Evolutionary conservation across 345 rosid species (phyloP), one percentile per base, ranked within the genome.

Genomic region (Noccaea caerulescens): DNA sequence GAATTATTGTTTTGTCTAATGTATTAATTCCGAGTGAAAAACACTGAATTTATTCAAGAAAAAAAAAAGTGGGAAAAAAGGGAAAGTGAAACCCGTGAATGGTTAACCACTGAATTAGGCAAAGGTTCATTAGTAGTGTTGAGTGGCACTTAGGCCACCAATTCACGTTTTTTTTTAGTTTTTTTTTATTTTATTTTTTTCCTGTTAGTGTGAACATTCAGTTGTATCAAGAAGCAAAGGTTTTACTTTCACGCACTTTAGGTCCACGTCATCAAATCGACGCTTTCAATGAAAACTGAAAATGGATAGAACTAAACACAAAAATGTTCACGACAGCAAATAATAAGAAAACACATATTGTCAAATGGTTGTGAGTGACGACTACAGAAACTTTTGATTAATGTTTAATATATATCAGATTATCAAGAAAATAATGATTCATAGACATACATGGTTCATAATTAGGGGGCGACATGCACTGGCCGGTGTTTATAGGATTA

Each of bases 71-170:
- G 12, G 38, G 58, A 33, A 58, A 51, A 41, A 67, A 34, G 45
- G 10, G 66, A 78, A 76, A 75, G 76, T 82, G 76, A 76, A 75
- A 74, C 83, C 73, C 80, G 79, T 81, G 82, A 79, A 74, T 57
- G n/a, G 76, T 77, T 75, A 72, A 44, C 66, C 76, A 72, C 66
- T 72, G 71, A 73, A 77, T 68, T 64, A 62, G 77, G 74, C 76
- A 76, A 76, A 76, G 58, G 59, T 76, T 76, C 71, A 69, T 76
- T 69, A 76, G 71, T 63, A 76, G 75, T 76, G 79, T 76, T 76
- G 79, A 70, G 79, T 70, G 79, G 71, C 72, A 76, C 75, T 66
- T 56, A 77, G 58, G 72, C 68, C 76, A 64, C 66, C 79, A 41
- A 39, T 61, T 61, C 58, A 76, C 79, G 76, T 72, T 65, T 62